Base-by-base conservation (phyloP, 106 monocot genomes). In the Allium sativum region DNA sequence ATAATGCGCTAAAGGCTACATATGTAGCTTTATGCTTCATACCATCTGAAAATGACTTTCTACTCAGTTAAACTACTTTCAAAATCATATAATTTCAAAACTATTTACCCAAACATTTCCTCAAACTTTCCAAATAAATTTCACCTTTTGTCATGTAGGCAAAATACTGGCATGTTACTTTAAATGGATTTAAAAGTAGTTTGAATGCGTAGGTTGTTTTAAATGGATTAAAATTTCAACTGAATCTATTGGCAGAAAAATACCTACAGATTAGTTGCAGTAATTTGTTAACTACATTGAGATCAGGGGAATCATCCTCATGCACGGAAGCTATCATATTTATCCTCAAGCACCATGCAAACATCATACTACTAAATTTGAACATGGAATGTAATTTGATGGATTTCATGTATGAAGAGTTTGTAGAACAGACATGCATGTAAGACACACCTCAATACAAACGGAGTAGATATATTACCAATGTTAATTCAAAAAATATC, bases 281-380 rank as follows among this genome's bases (percentile, higher is more conserved):
- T 61, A 90, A 81, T 63, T 75, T 78, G 13, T 55, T 75, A 10
- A 96, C 95, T 68, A 82, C 84, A 70, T 71, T 59, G 59, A 96
- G 64, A 58, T 96, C 87, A 2, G 81, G 70, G 43, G 95, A 82
- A 59, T 74, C 79, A 65, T 96, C 95, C 67, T 90, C 90, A 40
- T 79, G 95, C 76, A 96, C 84, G 52, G 79, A 79, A 19, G 87
- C 90, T 79, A 96, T 79, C 78, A 84, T 17, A 3, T 83, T 84
- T 9, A 87, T 84, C 63, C 95, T 96, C 68, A 9, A 44, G 42
- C 18, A 44, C 8, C 10, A 60, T 43, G n/a, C 42, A 4, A 44
- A 18, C 16, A 44, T 44, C 60, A 60, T 17, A 18, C 44, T 44
- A 8, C 15, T 60, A 12, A 58, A 44, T 43, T 62, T n/a, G 18